These are phyloP conservation scores for Fusarium agapanthi DNA, from an alignment of 2,329 filamentous ascomycete genomes.

Conservation along the genomic window DNA sequence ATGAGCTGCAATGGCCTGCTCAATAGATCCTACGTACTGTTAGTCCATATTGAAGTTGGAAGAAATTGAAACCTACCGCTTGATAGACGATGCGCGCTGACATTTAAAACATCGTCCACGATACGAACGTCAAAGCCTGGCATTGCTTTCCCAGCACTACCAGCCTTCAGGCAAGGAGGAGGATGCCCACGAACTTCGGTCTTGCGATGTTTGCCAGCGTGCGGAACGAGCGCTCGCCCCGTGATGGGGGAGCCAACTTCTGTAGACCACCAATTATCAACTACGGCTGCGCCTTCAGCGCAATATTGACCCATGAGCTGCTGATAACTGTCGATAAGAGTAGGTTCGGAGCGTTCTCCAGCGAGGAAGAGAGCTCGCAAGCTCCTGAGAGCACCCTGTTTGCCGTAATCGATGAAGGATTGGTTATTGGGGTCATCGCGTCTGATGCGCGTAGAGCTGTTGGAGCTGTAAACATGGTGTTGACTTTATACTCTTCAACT, in stretches of 20 bases:
- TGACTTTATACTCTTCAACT: slow-evolving; percentile 85
- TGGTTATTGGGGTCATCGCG: slow-evolving; percentile 83
- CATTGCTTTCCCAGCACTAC: slow-evolving; percentile 90
- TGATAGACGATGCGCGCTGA: slow-evolving; percentile 90
- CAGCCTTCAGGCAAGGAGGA: slow-evolving; percentile 74
- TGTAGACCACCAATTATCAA: slow-evolving; percentile 71
- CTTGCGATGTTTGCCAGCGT: slow-evolving; percentile 63
- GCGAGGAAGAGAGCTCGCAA: slow-evolving; percentile 84
- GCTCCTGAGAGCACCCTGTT: slow-evolving; percentile 74
- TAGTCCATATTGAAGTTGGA: background rate
- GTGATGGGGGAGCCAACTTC: slow-evolving; percentile 68
- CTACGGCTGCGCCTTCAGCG: slow-evolving; percentile 64
- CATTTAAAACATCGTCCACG: slow-evolving; percentile 93
- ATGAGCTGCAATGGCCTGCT: slow-evolving; percentile 88
- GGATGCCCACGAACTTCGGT: slow-evolving; percentile 51
- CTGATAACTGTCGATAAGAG: slow-evolving; percentile 84
- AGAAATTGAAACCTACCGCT: slow-evolving; percentile 67
- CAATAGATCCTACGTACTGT: slow-evolving; percentile 73
- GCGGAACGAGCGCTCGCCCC: slow-evolving; percentile 63
- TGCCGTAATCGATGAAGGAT: slow-evolving; percentile 69
- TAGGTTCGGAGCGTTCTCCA: slow-evolving; percentile 88
- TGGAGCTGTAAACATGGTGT: slow-evolving; percentile 84
- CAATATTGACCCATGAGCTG: slow-evolving; percentile 73
- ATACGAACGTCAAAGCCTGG: slow-evolving; percentile 89
- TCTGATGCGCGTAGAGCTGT: slow-evolving; percentile 88